Evolutionary conservation across 208 protist species (phyloP).

Genomic region (Crithidia mellificae): DNA sequence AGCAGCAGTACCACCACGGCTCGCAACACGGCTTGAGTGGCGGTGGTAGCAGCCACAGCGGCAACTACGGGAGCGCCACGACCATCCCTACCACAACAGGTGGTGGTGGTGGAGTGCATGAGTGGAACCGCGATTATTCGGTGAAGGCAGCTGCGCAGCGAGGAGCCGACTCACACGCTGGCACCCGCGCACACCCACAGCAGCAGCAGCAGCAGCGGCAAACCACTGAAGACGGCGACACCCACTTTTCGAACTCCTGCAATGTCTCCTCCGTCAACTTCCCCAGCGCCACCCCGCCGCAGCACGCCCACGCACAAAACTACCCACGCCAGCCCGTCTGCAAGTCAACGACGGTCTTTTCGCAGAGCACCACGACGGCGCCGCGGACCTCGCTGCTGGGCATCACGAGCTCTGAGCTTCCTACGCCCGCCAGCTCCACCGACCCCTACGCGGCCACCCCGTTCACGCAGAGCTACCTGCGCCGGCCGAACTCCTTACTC

Average conservation of each 20-base stretch:
- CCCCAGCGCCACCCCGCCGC: not conserved
- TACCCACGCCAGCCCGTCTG: conserved; percentile 10
- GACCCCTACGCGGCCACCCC: not conserved
- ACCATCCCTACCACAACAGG: too few relatives aligned
- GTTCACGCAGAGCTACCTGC: not conserved
- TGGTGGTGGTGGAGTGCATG: too few relatives aligned
- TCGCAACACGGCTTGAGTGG: not conserved
- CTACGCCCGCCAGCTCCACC: conserved; percentile 25
- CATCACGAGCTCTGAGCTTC: conserved; percentile 26
- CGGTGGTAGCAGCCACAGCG: too few relatives aligned
- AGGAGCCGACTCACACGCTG: not conserved
- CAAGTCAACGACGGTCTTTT: conserved; percentile 9
- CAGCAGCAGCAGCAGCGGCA: conserved; percentile 3
- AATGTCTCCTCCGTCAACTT: not conserved
- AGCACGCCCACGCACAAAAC: not conserved
- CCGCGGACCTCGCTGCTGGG: conserved; percentile 20
- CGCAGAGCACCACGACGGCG: conserved; percentile 25
- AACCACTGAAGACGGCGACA: not conserved
- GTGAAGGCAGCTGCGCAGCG: not conserved
- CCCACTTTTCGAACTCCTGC: not conserved
- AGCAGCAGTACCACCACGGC: not conserved
- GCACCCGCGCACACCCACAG: not conserved
- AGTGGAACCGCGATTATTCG: too few relatives aligned
- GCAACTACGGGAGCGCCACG: too few relatives aligned
- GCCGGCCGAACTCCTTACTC: conserved; percentile 21